Evolutionary conservation across 1,284 basidiomycete genomes (phyloP).

Genomic region (Sporisorium graminicola): DNA sequence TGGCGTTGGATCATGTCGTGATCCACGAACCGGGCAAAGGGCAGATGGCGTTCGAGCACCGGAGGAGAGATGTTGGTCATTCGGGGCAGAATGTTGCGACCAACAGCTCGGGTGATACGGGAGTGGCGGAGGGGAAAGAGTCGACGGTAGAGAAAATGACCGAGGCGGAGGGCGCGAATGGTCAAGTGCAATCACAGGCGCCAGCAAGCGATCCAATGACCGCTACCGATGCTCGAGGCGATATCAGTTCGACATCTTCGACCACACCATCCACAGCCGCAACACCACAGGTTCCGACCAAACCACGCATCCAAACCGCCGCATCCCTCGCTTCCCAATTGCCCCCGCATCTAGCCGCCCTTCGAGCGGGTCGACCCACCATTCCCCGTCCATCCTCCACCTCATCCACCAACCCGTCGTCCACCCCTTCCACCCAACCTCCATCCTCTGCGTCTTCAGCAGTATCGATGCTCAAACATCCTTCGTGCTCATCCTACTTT

Average conservation of each 20-base stretch:
- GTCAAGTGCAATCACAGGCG: neutral
- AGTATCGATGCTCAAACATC: conserved; percentile 59
- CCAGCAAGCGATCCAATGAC: neutral
- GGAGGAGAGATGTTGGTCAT: conserved; percentile 44
- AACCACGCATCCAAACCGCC: conserved; percentile 48
- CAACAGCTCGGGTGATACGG: neutral
- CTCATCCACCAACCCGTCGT: too few relatives aligned
- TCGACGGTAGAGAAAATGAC: neutral
- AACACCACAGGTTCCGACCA: too few relatives aligned
- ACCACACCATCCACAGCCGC: conserved; percentile 1
- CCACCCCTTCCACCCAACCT: neutral
- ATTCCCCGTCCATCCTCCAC: neutral
- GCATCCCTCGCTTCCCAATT: conserved; percentile 53
- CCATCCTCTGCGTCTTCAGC: neutral
- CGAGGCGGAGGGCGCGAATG: neutral
- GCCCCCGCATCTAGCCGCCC: conserved; percentile 60
- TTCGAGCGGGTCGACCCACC: conserved; percentile 31
- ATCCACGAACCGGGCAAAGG: conserved; percentile 64
- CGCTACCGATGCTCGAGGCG: neutral
- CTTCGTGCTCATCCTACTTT: conserved; percentile 93
- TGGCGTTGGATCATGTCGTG: conserved; percentile 61
- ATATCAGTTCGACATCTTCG: neutral
- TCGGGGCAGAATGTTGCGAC: conserved; percentile 2
- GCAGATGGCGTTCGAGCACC: conserved; percentile 63
- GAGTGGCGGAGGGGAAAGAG: neutral